A percentile compares a stretch with the other conserved stretches of the same genome.
These are phyloP conservation scores for Ramichloridium luteum DNA, from an alignment of 2,329 filamentous ascomycete species.

Conservation along the genomic window DNA sequence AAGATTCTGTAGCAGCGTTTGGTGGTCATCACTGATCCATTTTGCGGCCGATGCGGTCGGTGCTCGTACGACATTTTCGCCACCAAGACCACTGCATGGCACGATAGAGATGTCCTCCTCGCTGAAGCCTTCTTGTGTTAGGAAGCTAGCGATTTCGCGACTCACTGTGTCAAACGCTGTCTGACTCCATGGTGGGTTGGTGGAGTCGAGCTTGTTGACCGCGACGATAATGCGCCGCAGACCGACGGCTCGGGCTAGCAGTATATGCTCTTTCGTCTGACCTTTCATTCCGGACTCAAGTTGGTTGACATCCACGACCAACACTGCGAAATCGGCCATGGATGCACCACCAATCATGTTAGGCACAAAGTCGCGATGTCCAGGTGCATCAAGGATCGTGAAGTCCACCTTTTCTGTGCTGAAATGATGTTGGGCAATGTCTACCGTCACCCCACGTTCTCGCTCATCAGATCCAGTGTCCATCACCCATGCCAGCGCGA, in stretches of 20 bases:
- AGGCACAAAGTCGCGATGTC: constrained; percentile 89
- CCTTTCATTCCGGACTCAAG: constrained; percentile 90
- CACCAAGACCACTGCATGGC: constrained; percentile 77
- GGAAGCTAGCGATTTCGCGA: constrained; percentile 70
- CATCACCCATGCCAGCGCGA: constrained; percentile 92
- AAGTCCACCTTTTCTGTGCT: constrained; percentile 78
- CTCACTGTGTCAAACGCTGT: constrained; percentile 75
- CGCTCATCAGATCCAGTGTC: constrained; percentile 86
- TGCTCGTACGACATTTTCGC: constrained; percentile 65
- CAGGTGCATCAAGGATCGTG: constrained; percentile 89
- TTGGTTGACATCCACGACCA: constrained; percentile 89
- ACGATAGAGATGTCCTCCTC: constrained; percentile 73
- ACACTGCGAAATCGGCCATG: constrained; percentile 87
- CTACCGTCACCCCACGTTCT: constrained; percentile 83
- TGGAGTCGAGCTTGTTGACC: constrained; percentile 88
- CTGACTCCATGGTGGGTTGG: constrained; percentile 57
- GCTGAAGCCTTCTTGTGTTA: constrained; percentile 71
- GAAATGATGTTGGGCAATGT: constrained; percentile 90
- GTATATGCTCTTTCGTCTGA: constrained; percentile 85
- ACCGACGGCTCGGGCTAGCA: constrained; percentile 81
- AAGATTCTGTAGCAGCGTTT: constrained; percentile 69
- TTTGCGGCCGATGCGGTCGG: constrained; percentile 36
- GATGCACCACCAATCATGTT: constrained; percentile 98
- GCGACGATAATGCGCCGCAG: constrained; percentile 79
- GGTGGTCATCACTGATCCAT: constrained; percentile 57